phyloP scores from a whole-genome alignment of 768 basidiomycete genomes.

The Flagelloscypha sp. region DNA sequence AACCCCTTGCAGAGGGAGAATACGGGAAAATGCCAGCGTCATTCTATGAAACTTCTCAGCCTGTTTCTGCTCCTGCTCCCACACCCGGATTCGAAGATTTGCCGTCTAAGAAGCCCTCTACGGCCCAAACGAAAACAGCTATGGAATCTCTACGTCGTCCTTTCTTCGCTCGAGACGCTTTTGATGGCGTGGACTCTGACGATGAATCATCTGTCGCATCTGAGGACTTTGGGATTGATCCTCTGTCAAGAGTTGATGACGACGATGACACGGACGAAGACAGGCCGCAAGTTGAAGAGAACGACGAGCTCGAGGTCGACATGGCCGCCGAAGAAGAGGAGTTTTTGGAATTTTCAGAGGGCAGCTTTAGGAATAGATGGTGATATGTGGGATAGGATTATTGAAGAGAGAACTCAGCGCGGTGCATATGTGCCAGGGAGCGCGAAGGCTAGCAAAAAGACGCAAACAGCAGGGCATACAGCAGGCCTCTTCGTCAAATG shows the following conservation, averaged over 20 bases:
- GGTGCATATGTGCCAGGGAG: too few species aligned
- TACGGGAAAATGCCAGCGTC: constrained; percentile 84
- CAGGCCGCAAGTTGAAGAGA: constrained; percentile 69
- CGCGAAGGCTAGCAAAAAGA: too few species aligned
- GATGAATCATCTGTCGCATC: constrained; percentile 73
- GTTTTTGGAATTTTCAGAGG: constrained; percentile 89
- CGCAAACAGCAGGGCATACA: too few species aligned
- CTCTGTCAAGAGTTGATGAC: constrained; percentile 30
- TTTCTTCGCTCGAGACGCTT: constrained; percentile 72
- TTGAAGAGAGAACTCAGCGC: constrained; percentile 65
- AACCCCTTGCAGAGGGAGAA: constrained; percentile 68
- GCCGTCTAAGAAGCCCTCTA: constrained; percentile 1
- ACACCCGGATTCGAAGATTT: constrained; percentile 32
- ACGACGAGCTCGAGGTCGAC: constrained; percentile 79
- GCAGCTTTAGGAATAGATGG: constrained; percentile 85
- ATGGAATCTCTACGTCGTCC: constrained; percentile 61
- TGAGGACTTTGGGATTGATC: too few species aligned
- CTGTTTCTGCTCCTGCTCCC: constrained; percentile 39
- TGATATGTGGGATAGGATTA: constrained; percentile 83
- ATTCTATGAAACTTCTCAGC: constrained; percentile 63
- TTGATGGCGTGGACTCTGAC: constrained; percentile 90
- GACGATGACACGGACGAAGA: constrained; percentile 62
- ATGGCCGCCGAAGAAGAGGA: constrained; percentile 93
- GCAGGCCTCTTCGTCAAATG: too few species aligned
- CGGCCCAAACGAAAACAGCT: constrained; percentile 15